Evolutionary conservation across 768 basidiomycete species (phyloP).

Genomic region (Suillus decipiens): DNA sequence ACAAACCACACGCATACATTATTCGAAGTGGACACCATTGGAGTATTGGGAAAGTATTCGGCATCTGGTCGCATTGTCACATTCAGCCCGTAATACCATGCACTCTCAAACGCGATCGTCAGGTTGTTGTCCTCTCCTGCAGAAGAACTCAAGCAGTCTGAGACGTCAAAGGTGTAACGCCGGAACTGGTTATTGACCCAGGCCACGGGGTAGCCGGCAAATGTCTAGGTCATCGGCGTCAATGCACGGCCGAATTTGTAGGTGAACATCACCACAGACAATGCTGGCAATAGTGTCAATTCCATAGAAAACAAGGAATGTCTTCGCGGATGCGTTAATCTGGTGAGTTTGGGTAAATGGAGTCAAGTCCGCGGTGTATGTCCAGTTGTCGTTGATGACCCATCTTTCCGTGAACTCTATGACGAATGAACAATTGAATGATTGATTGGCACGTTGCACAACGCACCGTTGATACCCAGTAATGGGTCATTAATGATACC

Average conservation of each 20-base stretch:
- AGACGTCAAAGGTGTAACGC: conserved; percentile 55
- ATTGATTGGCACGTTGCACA: conserved; percentile 1
- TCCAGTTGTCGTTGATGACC: conserved; percentile 60
- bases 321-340: conserved; percentile 26
- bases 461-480: conserved; percentile 52
- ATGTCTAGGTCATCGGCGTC: conserved; percentile 35
- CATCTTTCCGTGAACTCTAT: conserved; percentile 57
- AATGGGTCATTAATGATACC: conserved; percentile 57
- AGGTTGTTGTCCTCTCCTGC: conserved; percentile 41
- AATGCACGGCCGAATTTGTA: background rate
- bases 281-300: conserved; percentile 60
- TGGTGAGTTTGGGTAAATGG: conserved; percentile 38
- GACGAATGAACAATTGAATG: background rate
- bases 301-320: conserved; percentile 55
- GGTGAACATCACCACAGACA: conserved; percentile 32
- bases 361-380: conserved; percentile 53
- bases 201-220: conserved; percentile 51
- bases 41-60: conserved; percentile 42
- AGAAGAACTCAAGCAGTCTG: conserved; percentile 39
- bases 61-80: conserved; percentile 51
- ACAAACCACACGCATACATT: conserved; percentile 28
- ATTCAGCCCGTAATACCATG: conserved; percentile 54
- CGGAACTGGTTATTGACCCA: conserved; percentile 62
- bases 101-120: conserved; percentile 54
- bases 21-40: conserved; percentile 20